Base-by-base conservation (phyloP, 768 basidiomycete genomes). In the Thelephora aurantiotincta region DNA sequence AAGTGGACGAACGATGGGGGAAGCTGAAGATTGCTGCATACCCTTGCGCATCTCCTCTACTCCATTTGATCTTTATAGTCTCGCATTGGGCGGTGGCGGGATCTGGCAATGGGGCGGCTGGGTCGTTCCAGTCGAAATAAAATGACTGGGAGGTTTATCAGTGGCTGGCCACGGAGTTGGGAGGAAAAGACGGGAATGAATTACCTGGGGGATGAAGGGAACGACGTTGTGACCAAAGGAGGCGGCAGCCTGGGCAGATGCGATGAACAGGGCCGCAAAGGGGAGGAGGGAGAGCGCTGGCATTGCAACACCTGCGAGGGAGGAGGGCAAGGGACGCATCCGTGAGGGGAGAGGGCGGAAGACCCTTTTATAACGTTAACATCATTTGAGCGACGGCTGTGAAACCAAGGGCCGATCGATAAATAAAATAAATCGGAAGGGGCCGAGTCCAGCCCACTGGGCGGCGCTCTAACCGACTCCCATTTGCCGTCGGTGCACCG, bases 11-110 rank as follows among this genome's bases (percentile, higher is more conserved):
- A 22, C 34, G 14, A 33, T 13, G 11, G 35, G 9, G 14, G 14
- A 14, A 41, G 9, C 16, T 11, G 18, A 43, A 11, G 9, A 11
- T 12, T 18, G 34, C 2, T 2, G 47, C 62, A 33, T 35, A 65
- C 63, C 63, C 63, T 6, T 48, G 51, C 7, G 55, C 58, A 5
- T 51, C 38, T 11, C 55, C 52, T 12, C 64, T 52, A 30, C 49
- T 30, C 63, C 62, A 65, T 11, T 51, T 54, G 23, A 65, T 56
- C 36, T 57, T 54, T 9, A 65, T 52, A 3, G 59, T 59, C 1
- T 61, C 58, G 43, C 64, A 65, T 51, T 65, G 64, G 19, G 58
- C 64, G 63, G 50, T 14, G 36, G 16, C 19, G 16, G 14, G 16
- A 19, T 33, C 6, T 18, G 20, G 33, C 33, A 11, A 0, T 16